Evolutionary conservation across 306 rosid genomes (phyloP).

Genomic region (Coriaria nepalensis): DNA sequence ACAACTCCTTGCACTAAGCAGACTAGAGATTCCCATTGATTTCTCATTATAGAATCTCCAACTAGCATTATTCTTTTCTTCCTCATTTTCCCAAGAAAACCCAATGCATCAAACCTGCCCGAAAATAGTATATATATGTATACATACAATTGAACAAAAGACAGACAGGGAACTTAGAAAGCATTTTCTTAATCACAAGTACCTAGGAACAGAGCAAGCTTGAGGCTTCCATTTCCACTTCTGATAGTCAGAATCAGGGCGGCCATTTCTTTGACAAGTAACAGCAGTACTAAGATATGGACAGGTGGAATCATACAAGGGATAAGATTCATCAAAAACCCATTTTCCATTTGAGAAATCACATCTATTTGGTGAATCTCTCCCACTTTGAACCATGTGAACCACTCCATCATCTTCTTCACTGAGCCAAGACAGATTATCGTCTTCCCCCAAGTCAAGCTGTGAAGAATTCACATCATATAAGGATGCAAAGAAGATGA

Average conservation of each 20-base stretch:
- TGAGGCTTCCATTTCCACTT: conserved; percentile 91
- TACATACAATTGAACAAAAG: neutral
- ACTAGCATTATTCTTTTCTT: conserved; percentile 83
- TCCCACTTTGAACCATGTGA: conserved; percentile 46
- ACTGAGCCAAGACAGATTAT: conserved; percentile 22
- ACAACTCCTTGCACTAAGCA: conserved; percentile 88
- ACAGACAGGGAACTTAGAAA: neutral
- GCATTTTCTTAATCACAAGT: neutral
- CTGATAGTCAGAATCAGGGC: conserved; percentile 93
- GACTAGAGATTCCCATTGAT: conserved; percentile 97
- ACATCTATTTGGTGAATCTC: conserved; percentile 35
- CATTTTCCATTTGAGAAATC: conserved; percentile 74
- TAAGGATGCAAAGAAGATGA: conserved; percentile 23
- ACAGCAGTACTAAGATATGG: conserved; percentile 83
- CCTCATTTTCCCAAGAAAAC: conserved; percentile 75
- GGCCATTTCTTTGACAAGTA: conserved; percentile 75
- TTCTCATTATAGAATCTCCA: conserved; percentile 95
- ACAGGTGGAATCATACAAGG: conserved; percentile 67
- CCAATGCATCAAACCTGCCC: conserved; percentile 77
- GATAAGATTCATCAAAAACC: conserved; percentile 74
- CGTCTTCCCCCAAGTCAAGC: conserved; percentile 29
- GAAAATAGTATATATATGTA: conserved; percentile 1
- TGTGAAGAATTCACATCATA: conserved; percentile 26
- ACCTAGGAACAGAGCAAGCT: conserved; percentile 77
- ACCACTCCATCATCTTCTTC: conserved; percentile 37